Evolutionary conservation across 192 early-diverging fungal species (phyloP).

Genomic region (Backusella tuberculispora): DNA sequence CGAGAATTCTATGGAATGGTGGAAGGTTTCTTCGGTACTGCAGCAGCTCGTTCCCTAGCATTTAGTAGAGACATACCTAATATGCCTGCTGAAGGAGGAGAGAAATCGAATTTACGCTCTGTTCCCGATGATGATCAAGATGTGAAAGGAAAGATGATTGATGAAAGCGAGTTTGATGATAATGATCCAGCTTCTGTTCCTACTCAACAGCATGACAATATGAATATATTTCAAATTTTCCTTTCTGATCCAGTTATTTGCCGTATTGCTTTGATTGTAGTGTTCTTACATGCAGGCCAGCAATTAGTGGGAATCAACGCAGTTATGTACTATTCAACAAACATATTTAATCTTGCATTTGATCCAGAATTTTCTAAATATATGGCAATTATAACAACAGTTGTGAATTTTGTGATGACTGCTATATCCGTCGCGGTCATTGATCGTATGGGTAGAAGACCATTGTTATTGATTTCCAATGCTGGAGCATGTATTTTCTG

Average conservation of each 20-base stretch:
- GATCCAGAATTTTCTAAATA: constrained; percentile 57
- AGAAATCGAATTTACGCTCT: background rate
- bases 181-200: background rate
- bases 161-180: background rate
- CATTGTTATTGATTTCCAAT: constrained; percentile 20
- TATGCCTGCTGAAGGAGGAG: background rate
- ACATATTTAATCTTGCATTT: constrained; percentile 70
- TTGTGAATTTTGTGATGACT: constrained; percentile 63
- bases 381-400: constrained; percentile 60
- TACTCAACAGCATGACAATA: constrained; percentile 8
- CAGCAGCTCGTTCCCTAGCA: background rate
- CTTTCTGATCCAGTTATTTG: constrained; percentile 54
- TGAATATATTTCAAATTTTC: constrained; percentile 55
- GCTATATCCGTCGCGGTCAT: constrained; percentile 58
- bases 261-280: constrained; percentile 61
- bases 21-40: constrained; percentile 32
- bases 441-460: constrained; percentile 52
- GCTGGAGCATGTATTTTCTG: constrained; percentile 17
- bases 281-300: constrained; percentile 73
- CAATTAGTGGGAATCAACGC: constrained; percentile 86
- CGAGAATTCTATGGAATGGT: constrained; percentile 68
- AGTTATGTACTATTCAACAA: constrained; percentile 83
- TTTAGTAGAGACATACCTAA: background rate
- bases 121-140: background rate
- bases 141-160: background rate